phyloP scores from a whole-genome alignment of 2,329 filamentous ascomycete genomes.

The Magnaporthiopsis poae region DNA sequence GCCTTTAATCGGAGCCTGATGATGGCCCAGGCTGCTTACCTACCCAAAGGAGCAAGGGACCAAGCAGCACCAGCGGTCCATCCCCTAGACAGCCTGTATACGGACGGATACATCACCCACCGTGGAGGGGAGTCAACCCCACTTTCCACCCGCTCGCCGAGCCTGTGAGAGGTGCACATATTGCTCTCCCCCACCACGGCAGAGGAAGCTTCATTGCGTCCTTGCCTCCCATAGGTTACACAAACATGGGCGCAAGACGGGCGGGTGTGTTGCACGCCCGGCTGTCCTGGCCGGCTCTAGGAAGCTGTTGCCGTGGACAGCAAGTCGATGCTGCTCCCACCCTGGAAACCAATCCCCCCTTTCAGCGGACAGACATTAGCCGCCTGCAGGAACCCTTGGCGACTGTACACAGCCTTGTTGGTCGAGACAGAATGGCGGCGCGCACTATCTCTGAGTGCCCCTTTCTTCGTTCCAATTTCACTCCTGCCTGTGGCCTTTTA shows the following conservation, averaged over 20 bases:
- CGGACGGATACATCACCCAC: neutral
- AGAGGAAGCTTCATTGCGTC: neutral
- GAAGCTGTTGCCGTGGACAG: neutral
- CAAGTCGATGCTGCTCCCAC: neutral
- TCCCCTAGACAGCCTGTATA: neutral
- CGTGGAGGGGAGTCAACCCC: too few relatives aligned
- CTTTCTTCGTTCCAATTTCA: neutral
- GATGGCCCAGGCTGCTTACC: neutral
- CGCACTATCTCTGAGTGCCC: neutral
- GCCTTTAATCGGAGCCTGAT: neutral
- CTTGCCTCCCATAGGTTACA: neutral
- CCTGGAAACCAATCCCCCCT: neutral
- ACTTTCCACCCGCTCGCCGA: neutral
- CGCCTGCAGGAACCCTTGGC: neutral
- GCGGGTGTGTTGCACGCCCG: neutral
- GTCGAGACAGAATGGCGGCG: neutral
- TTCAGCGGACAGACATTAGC: neutral
- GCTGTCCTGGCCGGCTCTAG: neutral
- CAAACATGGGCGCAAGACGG: neutral
- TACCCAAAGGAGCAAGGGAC: neutral
- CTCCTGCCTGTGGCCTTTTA: neutral
- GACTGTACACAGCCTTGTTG: neutral
- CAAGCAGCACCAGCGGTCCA: neutral
- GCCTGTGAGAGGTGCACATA: neutral
- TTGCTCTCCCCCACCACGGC: neutral